Evolutionary conservation across 1,139 yeast genomes (phyloP), one percentile per base, ranked within the genome.

Genomic region (Zygoascus sp.): DNA sequence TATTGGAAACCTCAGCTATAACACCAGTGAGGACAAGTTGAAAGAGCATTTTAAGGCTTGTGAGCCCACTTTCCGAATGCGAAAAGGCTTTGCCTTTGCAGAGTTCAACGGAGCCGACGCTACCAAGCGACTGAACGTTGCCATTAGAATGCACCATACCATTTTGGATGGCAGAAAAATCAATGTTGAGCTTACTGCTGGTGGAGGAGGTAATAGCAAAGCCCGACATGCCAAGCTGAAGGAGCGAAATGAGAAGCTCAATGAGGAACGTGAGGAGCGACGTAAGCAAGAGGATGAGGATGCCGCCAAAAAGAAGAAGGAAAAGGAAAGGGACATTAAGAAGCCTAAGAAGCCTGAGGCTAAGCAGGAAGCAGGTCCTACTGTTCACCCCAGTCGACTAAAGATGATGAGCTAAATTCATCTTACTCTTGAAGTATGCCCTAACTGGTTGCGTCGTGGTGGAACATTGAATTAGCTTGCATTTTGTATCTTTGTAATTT

Each of bases 121-220:
- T 35, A 85, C 85, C 56, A 77, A 81, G 53, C 78, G 83, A 54
- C 54, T 70, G 47, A 95, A 88, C 58, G 74, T 79, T 46, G 96
- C 96, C 0, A 73, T 90, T 57, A 74, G 83, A 53, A 75, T 86
- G 74, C 96, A 92, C 65, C 96, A 87, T 64, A 74, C 90, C 4
- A 61, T 71, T 13, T 64, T 90, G 50, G 75, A 79, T 51, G 74
- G 77, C 47, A 75, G 96, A 54, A 85, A 81, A 63, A 88, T 92
- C 60, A 92, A 92, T 61, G 97, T 92, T 28, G 98, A 92, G 66
- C 75, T 92, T 59, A 92, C 97, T 1, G 98, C 88, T 42, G 98
- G 98, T 45, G 98, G 98, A 41, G 98, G 98, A 39, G 98, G 98
- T 44, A 90, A 90, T 65, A 81, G 95, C 6, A 74, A 75, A 48